Evolutionary conservation across 331 rosid species (phyloP), one percentile per base, ranked within the genome.

Genomic region (Pyrus hybrid): DNA sequence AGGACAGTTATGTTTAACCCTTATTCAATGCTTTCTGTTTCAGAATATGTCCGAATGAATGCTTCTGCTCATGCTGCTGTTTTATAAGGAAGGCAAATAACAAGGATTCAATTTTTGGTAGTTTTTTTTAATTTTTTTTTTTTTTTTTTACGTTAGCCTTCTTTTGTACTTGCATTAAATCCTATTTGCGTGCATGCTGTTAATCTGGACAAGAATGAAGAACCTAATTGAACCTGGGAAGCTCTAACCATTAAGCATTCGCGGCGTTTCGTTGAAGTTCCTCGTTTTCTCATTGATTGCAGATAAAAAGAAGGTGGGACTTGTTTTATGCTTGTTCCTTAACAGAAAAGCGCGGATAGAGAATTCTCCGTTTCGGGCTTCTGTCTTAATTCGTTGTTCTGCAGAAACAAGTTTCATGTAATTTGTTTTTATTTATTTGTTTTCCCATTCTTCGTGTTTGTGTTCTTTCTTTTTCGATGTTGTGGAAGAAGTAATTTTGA

Each of bases 171-270:
- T 11, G 22, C 57, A 51, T 58, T 58, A 0, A 58, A 21, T 58
- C 63, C 63, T 6, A 16, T 16, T 16, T 7, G n/a, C n/a, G 26
- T 57, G 13, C 16, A 22, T 58, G 29, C 63, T 58, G 4, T 23
- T 58, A 21, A 18, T 51, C 21, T 51, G 57, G 57, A 51, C 11
- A 41, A 41, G 57, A 56, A 56, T 17, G 41, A 64, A 60, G 29
- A 65, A 74, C 70, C 60, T 75, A 18, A 18, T 9, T 58, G 63
- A 68, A 75, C 67, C 41, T 32, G 37, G 79, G 77, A 53, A 71
- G 73, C 17, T 23, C 6, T 30, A 6, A 20, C 47, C 47, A 30
- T 30, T 33, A n/a, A n/a, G 72, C 54, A 80, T 68, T 68, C 13
- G 8, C 6, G n/a, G 29, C 37, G 37, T 47, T 74, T 70, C 73